phyloP scores from a whole-genome alignment of 2,329 filamentous ascomycete species.

The Colletotrichum plurivorum region DNA sequence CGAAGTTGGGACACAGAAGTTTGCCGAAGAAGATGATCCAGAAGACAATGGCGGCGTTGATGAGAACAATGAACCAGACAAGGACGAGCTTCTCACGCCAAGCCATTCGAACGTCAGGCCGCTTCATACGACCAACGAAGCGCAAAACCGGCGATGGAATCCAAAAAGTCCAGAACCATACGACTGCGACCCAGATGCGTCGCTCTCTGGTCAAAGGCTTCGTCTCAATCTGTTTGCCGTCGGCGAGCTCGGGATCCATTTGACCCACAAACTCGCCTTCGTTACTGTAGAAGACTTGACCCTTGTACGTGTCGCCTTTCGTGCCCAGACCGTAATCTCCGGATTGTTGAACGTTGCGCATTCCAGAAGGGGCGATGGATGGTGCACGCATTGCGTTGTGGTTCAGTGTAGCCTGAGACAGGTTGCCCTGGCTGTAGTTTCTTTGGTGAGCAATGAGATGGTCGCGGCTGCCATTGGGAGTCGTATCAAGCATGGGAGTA shows the following conservation, averaged over 20 bases:
- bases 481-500: conserved; percentile 70
- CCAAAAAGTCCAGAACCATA: conserved; percentile 93
- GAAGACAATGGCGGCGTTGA: conserved; percentile 89
- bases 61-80: conserved; percentile 81
- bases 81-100: conserved; percentile 97
- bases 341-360: conserved; percentile 63
- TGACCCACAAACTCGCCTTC: conserved; percentile 78
- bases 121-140: conserved; percentile 94
- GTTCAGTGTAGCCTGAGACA: conserved; percentile 66
- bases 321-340: conserved; percentile 92
- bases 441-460: conserved; percentile 75
- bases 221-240: conserved; percentile 82
- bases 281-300: conserved; percentile 80
- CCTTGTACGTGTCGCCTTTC: conserved; percentile 86
- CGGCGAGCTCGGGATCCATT: conserved; percentile 83
- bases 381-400: conserved; percentile 62
- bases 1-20: conserved; percentile 88
- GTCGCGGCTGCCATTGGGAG: conserved; percentile 78
- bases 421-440: conserved; percentile 68
- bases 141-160: conserved; percentile 88
- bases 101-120: conserved; percentile 95
- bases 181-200: conserved; percentile 83
- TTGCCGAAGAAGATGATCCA: conserved; percentile 91
- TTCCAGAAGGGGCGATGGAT: conserved; percentile 72
- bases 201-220: conserved; percentile 74